phyloP scores from a whole-genome alignment of 768 basidiomycete genomes.

The Auricularia sp. region DNA sequence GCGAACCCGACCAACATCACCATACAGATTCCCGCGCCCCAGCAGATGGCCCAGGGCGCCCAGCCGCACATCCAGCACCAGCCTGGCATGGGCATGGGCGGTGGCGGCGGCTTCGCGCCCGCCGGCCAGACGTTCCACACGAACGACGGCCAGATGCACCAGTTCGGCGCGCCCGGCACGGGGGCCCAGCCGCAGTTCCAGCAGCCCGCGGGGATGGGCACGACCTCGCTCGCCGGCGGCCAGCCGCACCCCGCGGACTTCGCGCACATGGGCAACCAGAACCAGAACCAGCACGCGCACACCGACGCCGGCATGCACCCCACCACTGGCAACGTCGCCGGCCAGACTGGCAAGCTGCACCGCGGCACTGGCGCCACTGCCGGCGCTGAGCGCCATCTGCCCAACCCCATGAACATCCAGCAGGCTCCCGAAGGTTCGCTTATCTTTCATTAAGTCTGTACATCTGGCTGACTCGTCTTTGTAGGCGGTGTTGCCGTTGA shows the following conservation, averaged over 20 bases:
- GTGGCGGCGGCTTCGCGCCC: neutral
- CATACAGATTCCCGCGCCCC: neutral
- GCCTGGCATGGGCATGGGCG: neutral
- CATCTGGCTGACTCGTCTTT: neutral
- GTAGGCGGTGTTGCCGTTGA: slow-evolving; percentile 28
- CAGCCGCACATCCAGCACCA: neutral
- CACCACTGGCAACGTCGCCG: neutral
- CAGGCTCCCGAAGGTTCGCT: slow-evolving; percentile 25
- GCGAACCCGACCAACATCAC: neutral
- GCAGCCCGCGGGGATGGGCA: neutral
- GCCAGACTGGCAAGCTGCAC: neutral
- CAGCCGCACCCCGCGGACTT: neutral
- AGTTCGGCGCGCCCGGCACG: neutral
- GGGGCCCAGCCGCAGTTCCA: neutral
- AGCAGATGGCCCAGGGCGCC: neutral
- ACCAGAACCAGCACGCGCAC: too few species aligned
- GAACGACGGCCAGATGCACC: neutral
- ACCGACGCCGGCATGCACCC: neutral
- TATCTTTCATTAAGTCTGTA: neutral
- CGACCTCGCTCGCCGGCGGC: neutral
- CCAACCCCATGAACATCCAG: slow-evolving; percentile 24
- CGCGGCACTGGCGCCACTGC: neutral
- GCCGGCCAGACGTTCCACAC: neutral
- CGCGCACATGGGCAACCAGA: neutral
- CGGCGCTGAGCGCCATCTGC: neutral